Conservation (phyloP, 1,284 basidiomycete genomes). For the Leccinum variabile region DNA sequence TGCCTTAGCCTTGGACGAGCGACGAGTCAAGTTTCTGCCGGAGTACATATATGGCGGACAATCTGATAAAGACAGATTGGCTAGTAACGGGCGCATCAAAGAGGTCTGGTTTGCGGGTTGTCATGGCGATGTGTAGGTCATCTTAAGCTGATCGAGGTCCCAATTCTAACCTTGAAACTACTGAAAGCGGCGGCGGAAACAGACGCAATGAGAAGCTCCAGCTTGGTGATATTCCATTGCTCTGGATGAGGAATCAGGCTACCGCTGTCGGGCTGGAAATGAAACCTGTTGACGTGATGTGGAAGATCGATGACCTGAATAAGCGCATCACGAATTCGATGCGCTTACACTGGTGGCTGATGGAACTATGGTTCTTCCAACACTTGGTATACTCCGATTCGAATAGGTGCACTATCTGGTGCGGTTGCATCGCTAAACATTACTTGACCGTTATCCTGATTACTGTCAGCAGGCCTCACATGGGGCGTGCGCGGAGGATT, state of each 20-base stretch:
- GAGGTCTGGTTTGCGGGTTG: slow-evolving; percentile 40
- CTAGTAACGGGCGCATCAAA: slow-evolving; percentile 27
- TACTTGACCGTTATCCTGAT: slow-evolving; percentile 13
- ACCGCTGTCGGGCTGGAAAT: slow-evolving; percentile 24
- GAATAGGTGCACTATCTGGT: slow-evolving; percentile 17
- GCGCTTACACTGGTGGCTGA: slow-evolving; percentile 23
- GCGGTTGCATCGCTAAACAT: not conserved
- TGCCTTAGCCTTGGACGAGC: no score
- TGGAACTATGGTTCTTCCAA: slow-evolving; percentile 31
- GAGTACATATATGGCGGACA: no score
- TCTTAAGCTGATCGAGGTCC: not conserved
- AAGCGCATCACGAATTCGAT: slow-evolving; percentile 28
- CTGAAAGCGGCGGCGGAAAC: slow-evolving; percentile 32
- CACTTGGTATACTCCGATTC: slow-evolving; percentile 2
- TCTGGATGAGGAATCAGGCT: slow-evolving; percentile 37
- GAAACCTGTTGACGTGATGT: slow-evolving; percentile 25
- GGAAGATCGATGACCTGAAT: slow-evolving; percentile 33
- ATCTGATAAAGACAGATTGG: no score
- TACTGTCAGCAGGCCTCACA: slow-evolving; percentile 26
- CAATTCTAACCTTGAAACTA: slow-evolving; percentile 2
- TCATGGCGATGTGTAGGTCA: slow-evolving; percentile 38
- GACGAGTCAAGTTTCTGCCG: no score
- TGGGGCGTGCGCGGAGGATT: slow-evolving; percentile 27
- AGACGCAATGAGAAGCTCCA: slow-evolving; percentile 28
- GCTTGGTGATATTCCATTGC: slow-evolving; percentile 34